Percentiles rank a stretch among this genome's conserved stretches.
Conservation (phyloP, 371 early-diverging fungal species). For the Mortierella sp. region DNA sequence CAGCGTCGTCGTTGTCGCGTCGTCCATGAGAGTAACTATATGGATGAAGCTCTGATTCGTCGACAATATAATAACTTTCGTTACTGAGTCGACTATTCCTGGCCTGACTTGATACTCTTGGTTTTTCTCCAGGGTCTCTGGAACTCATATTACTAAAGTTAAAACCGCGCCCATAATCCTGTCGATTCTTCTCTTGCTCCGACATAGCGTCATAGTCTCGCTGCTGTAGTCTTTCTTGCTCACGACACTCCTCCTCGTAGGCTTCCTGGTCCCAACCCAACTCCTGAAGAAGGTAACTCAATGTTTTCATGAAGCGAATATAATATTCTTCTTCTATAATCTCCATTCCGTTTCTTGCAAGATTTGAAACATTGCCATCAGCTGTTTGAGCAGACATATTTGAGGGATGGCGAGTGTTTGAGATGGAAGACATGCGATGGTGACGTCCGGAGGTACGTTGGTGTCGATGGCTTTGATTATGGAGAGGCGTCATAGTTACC, state of each 20-base stretch:
- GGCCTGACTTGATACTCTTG: background rate
- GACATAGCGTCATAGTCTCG: constrained; percentile 1
- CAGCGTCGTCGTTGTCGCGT: background rate
- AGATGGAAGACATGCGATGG: constrained; percentile 4
- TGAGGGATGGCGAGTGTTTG: constrained; percentile 17
- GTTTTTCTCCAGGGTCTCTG: background rate
- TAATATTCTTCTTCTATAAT: constrained; percentile 40
- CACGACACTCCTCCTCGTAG: constrained; percentile 36
- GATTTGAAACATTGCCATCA: background rate
- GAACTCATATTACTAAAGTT: background rate
- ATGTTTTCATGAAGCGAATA: constrained; percentile 49
- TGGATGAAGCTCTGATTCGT: constrained; percentile 17
- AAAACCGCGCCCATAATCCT: background rate
- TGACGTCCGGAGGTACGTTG: constrained; percentile 18
- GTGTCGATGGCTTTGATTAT: constrained; percentile 11
- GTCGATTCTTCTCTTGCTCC: constrained; percentile 5
- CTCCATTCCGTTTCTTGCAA: constrained; percentile 4
- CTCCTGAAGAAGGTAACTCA: constrained; percentile 45
- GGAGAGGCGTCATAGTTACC: constrained; percentile 19
- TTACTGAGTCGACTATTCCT: constrained; percentile 19
- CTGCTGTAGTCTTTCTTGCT: constrained; percentile 24
- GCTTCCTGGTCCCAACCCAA: constrained; percentile 47
- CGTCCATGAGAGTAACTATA: background rate
- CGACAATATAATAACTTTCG: constrained; percentile 27
- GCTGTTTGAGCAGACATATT: constrained; percentile 4